A percentile compares a stretch with the other conserved stretches of the same genome.
Conservation (phyloP, 805 yeast genomes). For the Sugiyamaella chiloensis region DNA sequence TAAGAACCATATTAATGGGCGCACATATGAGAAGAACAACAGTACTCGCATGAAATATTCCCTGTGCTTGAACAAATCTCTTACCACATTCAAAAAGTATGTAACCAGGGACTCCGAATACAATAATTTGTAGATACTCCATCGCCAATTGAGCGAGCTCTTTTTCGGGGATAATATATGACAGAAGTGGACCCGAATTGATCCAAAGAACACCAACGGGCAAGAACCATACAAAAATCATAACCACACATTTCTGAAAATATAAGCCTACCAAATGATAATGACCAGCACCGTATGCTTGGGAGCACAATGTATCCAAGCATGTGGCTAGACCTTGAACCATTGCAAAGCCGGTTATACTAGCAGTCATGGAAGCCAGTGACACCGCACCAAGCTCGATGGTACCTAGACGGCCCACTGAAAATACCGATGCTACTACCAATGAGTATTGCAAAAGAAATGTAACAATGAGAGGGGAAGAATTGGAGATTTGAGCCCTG, state of each 20-base stretch:
- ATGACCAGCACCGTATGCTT: conserved; percentile 78
- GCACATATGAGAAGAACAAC: conserved; percentile 62
- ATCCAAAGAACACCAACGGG: conserved; percentile 59
- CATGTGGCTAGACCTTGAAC: conserved; percentile 83
- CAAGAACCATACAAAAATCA: conserved; percentile 52
- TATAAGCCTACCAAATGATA: conserved; percentile 67
- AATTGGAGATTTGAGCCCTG: conserved; percentile 28
- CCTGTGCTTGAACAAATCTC: conserved; percentile 80
- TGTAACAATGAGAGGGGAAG: conserved; percentile 61
- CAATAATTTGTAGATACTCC: conserved; percentile 52
- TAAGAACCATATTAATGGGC: conserved; percentile 64
- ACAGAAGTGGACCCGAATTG: conserved; percentile 46
- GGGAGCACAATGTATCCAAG: conserved; percentile 78
- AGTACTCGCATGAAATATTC: conserved; percentile 81
- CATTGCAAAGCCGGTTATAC: conserved; percentile 69
- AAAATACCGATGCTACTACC: conserved; percentile 71
- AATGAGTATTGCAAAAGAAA: conserved; percentile 69
- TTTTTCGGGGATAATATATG: conserved; percentile 48
- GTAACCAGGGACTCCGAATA: conserved; percentile 75
- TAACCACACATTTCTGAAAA: conserved; percentile 65
- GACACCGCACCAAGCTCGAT: conserved; percentile 80
- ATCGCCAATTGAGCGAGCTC: conserved; percentile 55
- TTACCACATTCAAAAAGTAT: conserved; percentile 77
- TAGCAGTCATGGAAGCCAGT: conserved; percentile 78
- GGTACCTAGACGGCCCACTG: conserved; percentile 80